These are phyloP conservation scores for Biscogniauxia marginata DNA, from an alignment of 2,329 filamentous ascomycete genomes.

Conservation along the genomic window DNA sequence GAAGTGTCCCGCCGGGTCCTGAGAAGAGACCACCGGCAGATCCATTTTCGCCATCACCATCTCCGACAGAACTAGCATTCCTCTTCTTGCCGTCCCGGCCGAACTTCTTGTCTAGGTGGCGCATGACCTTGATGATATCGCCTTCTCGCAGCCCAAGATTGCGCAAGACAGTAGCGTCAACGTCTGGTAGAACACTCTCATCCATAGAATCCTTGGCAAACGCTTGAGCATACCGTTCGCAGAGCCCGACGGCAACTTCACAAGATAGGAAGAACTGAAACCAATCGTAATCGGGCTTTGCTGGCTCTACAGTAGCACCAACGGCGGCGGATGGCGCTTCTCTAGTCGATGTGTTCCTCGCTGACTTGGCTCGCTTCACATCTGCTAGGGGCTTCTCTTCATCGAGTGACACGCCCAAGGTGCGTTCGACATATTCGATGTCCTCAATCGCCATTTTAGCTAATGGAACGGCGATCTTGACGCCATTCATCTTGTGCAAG, in stretches of 20 bases:
- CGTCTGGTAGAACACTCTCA: slow-evolving; percentile 86
- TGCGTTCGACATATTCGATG: slow-evolving; percentile 87
- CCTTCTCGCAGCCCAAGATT: slow-evolving; percentile 93
- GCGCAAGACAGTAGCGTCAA: slow-evolving; percentile 77
- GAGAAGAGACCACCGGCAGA: slow-evolving; percentile 75
- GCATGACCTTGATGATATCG: slow-evolving; percentile 95
- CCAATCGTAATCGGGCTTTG: slow-evolving; percentile 87
- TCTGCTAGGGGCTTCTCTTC: slow-evolving; percentile 93
- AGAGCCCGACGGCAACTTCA: slow-evolving; percentile 88
- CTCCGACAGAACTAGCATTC: slow-evolving; percentile 23
- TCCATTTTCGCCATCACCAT: slow-evolving; percentile 57
- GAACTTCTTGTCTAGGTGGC: slow-evolving; percentile 78
- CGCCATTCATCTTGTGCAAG: slow-evolving; percentile 94
- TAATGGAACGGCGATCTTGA: slow-evolving; percentile 96
- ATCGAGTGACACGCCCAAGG: slow-evolving; percentile 85
- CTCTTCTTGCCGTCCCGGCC: slow-evolving; percentile 62
- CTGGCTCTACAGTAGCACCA: slow-evolving; percentile 62
- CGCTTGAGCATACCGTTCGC: slow-evolving; percentile 88
- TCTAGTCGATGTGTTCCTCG: slow-evolving; percentile 30
- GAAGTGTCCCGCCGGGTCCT: slow-evolving; percentile 83
- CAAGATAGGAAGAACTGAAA: slow-evolving; percentile 97
- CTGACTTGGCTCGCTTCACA: slow-evolving; percentile 58
- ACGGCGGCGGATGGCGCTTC: slow-evolving; percentile 37
- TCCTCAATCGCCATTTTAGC: slow-evolving; percentile 95
- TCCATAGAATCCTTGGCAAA: slow-evolving; percentile 94